Base-by-base conservation (phyloP, 139 green algal genomes). In the Auxenochlorella pyrenoidosa region DNA sequence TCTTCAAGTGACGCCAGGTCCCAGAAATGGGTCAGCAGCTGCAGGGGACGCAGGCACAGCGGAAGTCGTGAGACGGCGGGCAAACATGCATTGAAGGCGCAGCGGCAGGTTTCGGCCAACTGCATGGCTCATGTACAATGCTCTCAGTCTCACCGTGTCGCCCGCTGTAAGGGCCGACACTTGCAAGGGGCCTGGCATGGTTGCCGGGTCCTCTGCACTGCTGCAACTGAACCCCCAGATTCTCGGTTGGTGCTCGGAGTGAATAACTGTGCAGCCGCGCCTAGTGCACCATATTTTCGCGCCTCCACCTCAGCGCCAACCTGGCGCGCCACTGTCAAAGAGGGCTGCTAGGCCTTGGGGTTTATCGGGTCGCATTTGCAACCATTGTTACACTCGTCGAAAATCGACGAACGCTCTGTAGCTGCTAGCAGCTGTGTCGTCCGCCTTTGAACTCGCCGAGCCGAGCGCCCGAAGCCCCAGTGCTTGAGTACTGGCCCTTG, bases 11-110 rank as follows among this genome's bases (percentile, higher is more conserved):
- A 94, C 15, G 94, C 94, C n/a, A 97, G 79, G 41, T 96, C 90
- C 93, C 94, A 97, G 75, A 97, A 97, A n/a, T 88, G 86, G 24
- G 90, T 71, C 32, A 96, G 86, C 8, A 97, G 90, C 91, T 97
- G 87, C 77, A 60, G 40, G 41, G n/a, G n/a, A 8, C 44, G 51
- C 77, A 41, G n/a, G 68, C 28, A 75, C 12, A 41, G 51, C 47
- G 24, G 3, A 54, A 4, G n/a, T 26, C 36, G 75, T 82, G 44
- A 82, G 30, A 21, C 40, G 44, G 59, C 32, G 51, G 16, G 76
- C 43, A 43, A 66, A 30, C 26, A 44, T 36, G 76, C 28, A 28
- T 36, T 58, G 32, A 30, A 6, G 41, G 8, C 22, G 76, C 41
- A n/a, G 75, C 75, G 75, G 21, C 32, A n/a, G 44, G 30, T 24